Base-by-base conservation (phyloP, 495 filamentous ascomycete genomes). In the Penicillium coffeae region DNA sequence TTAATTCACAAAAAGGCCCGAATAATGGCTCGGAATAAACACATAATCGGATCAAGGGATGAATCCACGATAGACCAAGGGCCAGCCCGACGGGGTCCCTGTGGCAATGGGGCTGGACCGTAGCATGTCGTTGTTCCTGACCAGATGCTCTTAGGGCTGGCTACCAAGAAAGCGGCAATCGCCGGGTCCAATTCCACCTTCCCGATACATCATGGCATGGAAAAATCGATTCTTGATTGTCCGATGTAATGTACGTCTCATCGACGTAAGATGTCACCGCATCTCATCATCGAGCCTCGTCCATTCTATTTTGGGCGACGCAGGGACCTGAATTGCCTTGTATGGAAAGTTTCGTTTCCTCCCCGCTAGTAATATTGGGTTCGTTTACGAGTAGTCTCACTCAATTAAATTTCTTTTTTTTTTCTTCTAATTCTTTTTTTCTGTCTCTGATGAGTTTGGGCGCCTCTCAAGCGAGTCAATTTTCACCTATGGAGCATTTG, bases 31-130 rank as follows among this genome's bases (percentile, higher is more conserved):
- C 35, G 35, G 35, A 37, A 18, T 37, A 13, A 16, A 16, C 30
- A 12, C 30, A 25, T 16, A n/a, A 30, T 35, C 19, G 50, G 44
- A 42, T 43, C 48, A 54, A 42, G 52, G 47, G 41, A 42, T 33
- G 34, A 33, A 43, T 44, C 22, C 22, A 34, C 48, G 18, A 45
- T 43, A 58, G 51, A 52, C 50, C 48, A 51, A 54, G 44, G 47
- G 50, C 30, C 38, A 51, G 45, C 36, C 48, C 41, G 45, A 32
- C 48, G 51, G 45, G 51, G 51, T 52, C 38, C 48, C 56, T 50
- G 50, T 57, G 47, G 42, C 50, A 41, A 54, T 59, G 47, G 47
- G 53, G 53, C 52, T 57, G 47, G 59, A 22, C 47, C 51, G 47
- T 51, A 37, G 48, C 35, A 42, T 54, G 33, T 54, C 34, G 30